phyloP scores from a whole-genome alignment of 352 stramenopile genomes.

The Nothophytophthora sp. region DNA sequence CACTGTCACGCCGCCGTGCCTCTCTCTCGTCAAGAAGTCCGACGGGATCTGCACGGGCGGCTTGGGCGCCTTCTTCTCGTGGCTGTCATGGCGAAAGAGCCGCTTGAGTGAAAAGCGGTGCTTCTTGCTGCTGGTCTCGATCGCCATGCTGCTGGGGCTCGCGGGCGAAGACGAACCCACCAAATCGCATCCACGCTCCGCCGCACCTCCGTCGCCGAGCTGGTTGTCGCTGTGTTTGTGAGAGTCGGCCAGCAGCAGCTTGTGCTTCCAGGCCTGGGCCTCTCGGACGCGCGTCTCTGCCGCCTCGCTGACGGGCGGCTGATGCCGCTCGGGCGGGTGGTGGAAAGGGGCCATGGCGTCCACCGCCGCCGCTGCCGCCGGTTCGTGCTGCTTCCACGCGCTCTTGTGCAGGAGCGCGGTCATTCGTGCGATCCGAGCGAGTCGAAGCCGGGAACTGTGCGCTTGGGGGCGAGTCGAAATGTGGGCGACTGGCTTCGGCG shows the following conservation, averaged over 20 bases:
- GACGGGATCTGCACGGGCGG: conserved; percentile 28
- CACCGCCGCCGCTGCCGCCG: no score
- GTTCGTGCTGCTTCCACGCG: conserved; percentile 18
- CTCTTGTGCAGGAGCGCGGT: conserved; percentile 20
- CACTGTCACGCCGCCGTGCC: conserved; percentile 34
- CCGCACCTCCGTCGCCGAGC: no score
- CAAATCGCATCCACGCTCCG: no score
- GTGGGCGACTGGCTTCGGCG: conserved; percentile 22
- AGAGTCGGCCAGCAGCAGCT: no score
- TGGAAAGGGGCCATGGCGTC: neutral
- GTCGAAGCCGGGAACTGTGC: neutral
- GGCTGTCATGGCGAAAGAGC: conserved; percentile 29
- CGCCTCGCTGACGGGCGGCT: conserved; percentile 7
- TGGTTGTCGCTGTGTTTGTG: no score
- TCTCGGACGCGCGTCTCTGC: no score
- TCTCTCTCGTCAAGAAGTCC: conserved; percentile 34
- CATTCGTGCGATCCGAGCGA: no score
- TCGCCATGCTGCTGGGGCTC: conserved; percentile 8
- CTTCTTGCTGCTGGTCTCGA: conserved; percentile 25
- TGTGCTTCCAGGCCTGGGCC: conserved; percentile 21
- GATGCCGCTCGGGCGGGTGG: conserved; percentile 1
- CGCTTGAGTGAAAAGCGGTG: conserved; percentile 33
- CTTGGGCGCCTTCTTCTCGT: conserved; percentile 18
- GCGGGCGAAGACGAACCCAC: no score
- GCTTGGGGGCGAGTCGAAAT: conserved; percentile 9